phyloP scores from a whole-genome alignment of 2,329 filamentous ascomycete species.

The Talaromyces sp. region DNA sequence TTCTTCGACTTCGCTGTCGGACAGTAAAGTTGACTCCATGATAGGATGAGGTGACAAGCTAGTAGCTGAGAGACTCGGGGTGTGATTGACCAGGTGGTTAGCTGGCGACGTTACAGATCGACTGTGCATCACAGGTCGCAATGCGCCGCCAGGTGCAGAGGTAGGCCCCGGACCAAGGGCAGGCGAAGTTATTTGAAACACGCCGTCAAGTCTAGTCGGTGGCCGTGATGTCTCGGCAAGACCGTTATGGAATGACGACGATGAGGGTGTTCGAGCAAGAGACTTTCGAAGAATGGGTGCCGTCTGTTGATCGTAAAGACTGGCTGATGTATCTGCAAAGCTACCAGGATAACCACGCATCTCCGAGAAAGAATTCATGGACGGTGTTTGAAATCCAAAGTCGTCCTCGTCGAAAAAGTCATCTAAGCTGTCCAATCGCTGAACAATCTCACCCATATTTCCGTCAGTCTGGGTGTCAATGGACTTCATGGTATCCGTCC shows the following conservation, averaged over 20 bases:
- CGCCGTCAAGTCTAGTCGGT: slow-evolving; percentile 50
- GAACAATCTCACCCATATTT: slow-evolving; percentile 77
- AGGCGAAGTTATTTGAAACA: slow-evolving; percentile 36
- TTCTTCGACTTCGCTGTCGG: slow-evolving; percentile 75
- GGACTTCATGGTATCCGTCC: slow-evolving; percentile 89
- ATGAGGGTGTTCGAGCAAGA: slow-evolving; percentile 65
- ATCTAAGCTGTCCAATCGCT: slow-evolving; percentile 73
- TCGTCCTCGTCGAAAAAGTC: slow-evolving; percentile 74
- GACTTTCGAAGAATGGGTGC: slow-evolving; percentile 86
- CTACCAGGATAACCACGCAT: slow-evolving; percentile 56
- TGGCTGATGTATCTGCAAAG: slow-evolving; percentile 69
- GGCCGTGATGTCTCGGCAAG: slow-evolving; percentile 70
- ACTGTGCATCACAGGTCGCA: slow-evolving; percentile 68
- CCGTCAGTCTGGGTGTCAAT: slow-evolving; percentile 63
- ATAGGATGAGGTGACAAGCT: slow-evolving; percentile 4
- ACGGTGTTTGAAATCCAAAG: slow-evolving; percentile 53
- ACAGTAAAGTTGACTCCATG: slow-evolving; percentile 61
- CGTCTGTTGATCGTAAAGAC: slow-evolving; percentile 89
- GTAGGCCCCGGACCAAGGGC: slow-evolving; percentile 46
- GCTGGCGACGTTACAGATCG: slow-evolving; percentile 81
- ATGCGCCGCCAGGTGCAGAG: slow-evolving; percentile 29
- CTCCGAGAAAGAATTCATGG: slow-evolving; percentile 39
- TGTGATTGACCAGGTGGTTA: slow-evolving; percentile 44
- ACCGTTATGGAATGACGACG: slow-evolving; percentile 79
- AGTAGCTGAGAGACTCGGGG: slow-evolving; percentile 11